Evolutionary conservation across 805 yeast species (phyloP).

Genomic region (Saturnispora dispora): DNA sequence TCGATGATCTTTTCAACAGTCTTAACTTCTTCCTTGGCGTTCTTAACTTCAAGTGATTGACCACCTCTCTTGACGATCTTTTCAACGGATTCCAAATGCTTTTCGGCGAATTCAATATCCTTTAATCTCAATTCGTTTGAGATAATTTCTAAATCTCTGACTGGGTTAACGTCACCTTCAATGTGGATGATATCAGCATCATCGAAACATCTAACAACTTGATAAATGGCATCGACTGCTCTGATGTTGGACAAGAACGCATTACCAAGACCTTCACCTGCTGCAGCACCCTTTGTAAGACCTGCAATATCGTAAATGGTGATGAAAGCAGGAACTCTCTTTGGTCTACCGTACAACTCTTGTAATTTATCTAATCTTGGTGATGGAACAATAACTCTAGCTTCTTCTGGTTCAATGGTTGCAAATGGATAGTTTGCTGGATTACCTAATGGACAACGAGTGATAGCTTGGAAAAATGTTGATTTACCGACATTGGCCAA

Average conservation of each 20-base stretch:
- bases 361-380: constrained; percentile 72
- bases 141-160: constrained; percentile 88
- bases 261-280: constrained; percentile 97
- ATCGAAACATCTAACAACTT: constrained; percentile 94
- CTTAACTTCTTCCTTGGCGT: constrained; percentile 52
- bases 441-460: constrained; percentile 84
- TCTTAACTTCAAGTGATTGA: constrained; percentile 54
- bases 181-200: constrained; percentile 97
- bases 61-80: constrained; percentile 57
- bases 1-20: constrained; percentile 50
- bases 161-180: constrained; percentile 94
- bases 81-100: constrained; percentile 47
- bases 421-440: constrained; percentile 99
- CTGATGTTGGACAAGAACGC: constrained; percentile 94
- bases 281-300: constrained; percentile 90
- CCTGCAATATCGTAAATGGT: constrained; percentile 98
- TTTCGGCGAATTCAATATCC: constrained; percentile 83
- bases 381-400: constrained; percentile 90
- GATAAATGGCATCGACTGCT: constrained; percentile 96
- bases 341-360: constrained; percentile 70
- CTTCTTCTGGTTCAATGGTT: constrained; percentile 97
- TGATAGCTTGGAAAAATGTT: constrained; percentile 94
- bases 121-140: constrained; percentile 86
- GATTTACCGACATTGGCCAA: constrained; percentile 93
- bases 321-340: constrained; percentile 83